Evolutionary conservation across 176 grass and related monocot genomes (phyloP).

Genomic region (Hyparrhenia diplandra): DNA sequence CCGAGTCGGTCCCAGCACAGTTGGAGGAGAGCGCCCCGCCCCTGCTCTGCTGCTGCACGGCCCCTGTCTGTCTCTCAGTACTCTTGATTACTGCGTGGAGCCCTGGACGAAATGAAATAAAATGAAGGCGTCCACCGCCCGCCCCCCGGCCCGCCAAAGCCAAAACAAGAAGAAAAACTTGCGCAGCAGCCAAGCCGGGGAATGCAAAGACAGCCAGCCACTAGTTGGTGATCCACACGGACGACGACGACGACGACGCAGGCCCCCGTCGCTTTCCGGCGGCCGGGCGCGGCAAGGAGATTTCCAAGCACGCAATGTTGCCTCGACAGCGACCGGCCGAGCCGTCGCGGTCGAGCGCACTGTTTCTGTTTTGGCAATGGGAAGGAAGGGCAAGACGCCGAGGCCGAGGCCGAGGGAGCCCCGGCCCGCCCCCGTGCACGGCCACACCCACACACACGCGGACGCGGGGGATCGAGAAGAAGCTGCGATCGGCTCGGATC

Average conservation of each 20-base stretch:
- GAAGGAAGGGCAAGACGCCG: neutral
- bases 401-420: neutral
- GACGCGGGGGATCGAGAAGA: neutral
- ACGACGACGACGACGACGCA: neutral
- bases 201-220: neutral
- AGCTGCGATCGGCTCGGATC: neutral
- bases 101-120: too few species aligned
- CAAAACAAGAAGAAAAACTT: too few species aligned
- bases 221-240: slow-evolving; percentile 7
- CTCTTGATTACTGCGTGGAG: too few species aligned
- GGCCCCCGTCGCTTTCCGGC: neutral
- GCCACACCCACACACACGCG: neutral
- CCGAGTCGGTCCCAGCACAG: too few species aligned
- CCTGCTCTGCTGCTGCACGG: too few species aligned
- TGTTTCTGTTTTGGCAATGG: neutral
- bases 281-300: neutral
- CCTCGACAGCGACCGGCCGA: neutral
- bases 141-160: too few species aligned
- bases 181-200: neutral
- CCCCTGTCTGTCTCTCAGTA: too few species aligned
- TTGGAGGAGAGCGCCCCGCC: too few species aligned
- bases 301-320: slow-evolving; percentile 16
- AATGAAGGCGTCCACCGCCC: too few species aligned
- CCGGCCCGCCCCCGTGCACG: too few species aligned
- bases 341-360: neutral